These are phyloP conservation scores for Penicillium cataractarum DNA, from an alignment of 495 filamentous ascomycete genomes.

Conservation along the genomic window DNA sequence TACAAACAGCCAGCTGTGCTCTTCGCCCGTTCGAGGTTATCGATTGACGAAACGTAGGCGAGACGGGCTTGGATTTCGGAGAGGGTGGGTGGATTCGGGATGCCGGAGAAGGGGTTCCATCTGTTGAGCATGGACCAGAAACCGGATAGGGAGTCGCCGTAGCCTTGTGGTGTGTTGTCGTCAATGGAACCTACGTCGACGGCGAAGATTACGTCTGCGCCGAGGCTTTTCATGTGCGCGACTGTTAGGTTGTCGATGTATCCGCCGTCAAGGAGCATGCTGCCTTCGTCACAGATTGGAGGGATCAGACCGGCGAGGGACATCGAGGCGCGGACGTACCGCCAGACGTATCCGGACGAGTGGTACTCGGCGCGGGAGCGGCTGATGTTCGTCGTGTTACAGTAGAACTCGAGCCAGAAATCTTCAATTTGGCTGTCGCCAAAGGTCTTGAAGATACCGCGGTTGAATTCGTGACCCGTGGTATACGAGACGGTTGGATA, in stretches of 20 bases:
- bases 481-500: slow-evolving; percentile 96
- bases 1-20: slow-evolving; percentile 84
- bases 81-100: slow-evolving; percentile 89
- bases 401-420: slow-evolving; percentile 98
- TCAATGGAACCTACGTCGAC: slow-evolving; percentile 92
- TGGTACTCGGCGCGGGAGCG: slow-evolving; percentile 88
- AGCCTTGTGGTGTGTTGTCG: slow-evolving; percentile 85
- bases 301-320: slow-evolving; percentile 89
- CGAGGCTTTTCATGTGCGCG: slow-evolving; percentile 93
- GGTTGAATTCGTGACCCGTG: slow-evolving; percentile 98
- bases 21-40: slow-evolving; percentile 93
- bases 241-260: slow-evolving; percentile 98
- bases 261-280: slow-evolving; percentile 93
- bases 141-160: slow-evolving; percentile 93
- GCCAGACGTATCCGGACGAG: slow-evolving; percentile 93
- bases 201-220: slow-evolving; percentile 92
- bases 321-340: slow-evolving; percentile 96
- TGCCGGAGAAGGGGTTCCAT: slow-evolving; percentile 91
- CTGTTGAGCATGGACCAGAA: slow-evolving; percentile 92
- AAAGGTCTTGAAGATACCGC: slow-evolving; percentile 98
- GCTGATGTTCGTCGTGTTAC: slow-evolving; percentile 97
- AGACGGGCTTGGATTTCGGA: slow-evolving; percentile 94
- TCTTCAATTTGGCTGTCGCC: slow-evolving; percentile 96
- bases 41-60: slow-evolving; percentile 91
- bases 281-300: slow-evolving; percentile 93